phyloP scores from a whole-genome alignment of 495 filamentous ascomycete genomes.

The Parathielavia hyrcaniae region DNA sequence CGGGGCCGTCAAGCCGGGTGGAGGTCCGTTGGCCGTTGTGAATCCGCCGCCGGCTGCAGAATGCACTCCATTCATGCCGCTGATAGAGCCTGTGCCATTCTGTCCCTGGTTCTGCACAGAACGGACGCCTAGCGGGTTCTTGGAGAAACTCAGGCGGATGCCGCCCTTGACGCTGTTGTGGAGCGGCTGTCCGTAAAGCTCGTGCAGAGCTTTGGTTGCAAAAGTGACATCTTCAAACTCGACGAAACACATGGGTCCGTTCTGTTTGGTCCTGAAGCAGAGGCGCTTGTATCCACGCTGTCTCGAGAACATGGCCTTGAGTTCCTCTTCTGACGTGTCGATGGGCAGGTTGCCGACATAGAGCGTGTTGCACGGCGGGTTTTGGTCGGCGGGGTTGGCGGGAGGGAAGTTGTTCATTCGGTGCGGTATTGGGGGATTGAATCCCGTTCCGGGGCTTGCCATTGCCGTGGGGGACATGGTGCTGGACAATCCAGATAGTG shows the following conservation, averaged over 20 bases:
- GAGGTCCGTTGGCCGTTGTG: slow-evolving; percentile 66
- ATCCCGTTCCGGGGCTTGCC: slow-evolving; percentile 38
- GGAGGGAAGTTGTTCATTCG: slow-evolving; percentile 70
- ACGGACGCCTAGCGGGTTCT: slow-evolving; percentile 92
- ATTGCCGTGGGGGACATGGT: slow-evolving; percentile 57
- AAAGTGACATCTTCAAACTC: slow-evolving; percentile 95
- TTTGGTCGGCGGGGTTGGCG: slow-evolving; percentile 92
- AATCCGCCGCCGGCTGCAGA: slow-evolving; percentile 49
- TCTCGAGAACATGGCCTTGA: slow-evolving; percentile 91
- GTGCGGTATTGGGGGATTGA: slow-evolving; percentile 53
- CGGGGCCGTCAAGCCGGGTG: slow-evolving; percentile 63
- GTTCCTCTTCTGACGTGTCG: slow-evolving; percentile 91
- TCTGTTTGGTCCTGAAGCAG: slow-evolving; percentile 95
- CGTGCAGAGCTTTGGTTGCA: slow-evolving; percentile 86
- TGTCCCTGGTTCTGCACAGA: slow-evolving; percentile 54
- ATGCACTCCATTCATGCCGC: slow-evolving; percentile 43
- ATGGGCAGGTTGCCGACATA: slow-evolving; percentile 95
- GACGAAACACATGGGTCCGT: slow-evolving; percentile 98
- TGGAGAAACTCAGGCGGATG: slow-evolving; percentile 96
- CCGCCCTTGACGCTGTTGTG: slow-evolving; percentile 94
- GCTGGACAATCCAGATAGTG: slow-evolving; percentile 42
- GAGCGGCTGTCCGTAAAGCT: slow-evolving; percentile 81
- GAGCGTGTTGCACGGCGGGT: slow-evolving; percentile 95
- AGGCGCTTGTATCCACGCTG: slow-evolving; percentile 94
- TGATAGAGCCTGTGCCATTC: slow-evolving; percentile 44